Evolutionary conservation across 306 rosid species (phyloP), one percentile per base, ranked within the genome.

Genomic region (Lagenaria siceraria): DNA sequence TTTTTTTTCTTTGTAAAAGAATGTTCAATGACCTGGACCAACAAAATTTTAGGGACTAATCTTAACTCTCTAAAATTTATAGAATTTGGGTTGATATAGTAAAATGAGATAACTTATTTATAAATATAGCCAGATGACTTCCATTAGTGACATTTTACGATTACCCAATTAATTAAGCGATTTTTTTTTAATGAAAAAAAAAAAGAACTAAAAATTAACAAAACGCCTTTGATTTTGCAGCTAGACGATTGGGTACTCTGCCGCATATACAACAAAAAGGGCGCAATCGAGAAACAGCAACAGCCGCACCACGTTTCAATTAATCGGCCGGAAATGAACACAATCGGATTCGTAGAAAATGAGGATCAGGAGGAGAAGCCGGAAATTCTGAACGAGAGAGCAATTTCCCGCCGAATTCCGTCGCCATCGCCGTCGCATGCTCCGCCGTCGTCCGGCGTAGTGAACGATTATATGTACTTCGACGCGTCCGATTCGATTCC

Each of bases 181-280:
- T n/a, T n/a, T n/a, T n/a, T n/a, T n/a, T n/a, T n/a, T n/a, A n/a
- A n/a, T n/a, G n/a, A n/a, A 5, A 5, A 5, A 33, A 33, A 33
- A 33, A 33, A 4, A 4, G 4, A 33, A 33, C 5, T 42, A 2
- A 42, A 10, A 10, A 42, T 10, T 42, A 42, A 42, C 48, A 2
- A 1, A 46, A 46, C 77, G 81, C 65, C 77, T 77, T 25, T 81
- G 78, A 55, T 87, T 86, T 80, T 89, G 73, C 96, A 96, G 99
- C 81, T 96, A 54, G 99, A 96, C 72, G 99, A 96, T 76, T 96
- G 96, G 99, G 99, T 92, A 24, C 87, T 92, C 15, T 96, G 99
- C 77, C 97, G 99, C 3, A 92, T 96, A 74, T 96, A 96, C 89
- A 92, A 96, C 85, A 96, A 96, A 80, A 96, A 96, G 60, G 98